A percentile compares a stretch with the other conserved stretches of the same genome.
phyloP scores from a whole-genome alignment of 805 yeast genomes.

The Metschnikowia aberdeeniae region DNA sequence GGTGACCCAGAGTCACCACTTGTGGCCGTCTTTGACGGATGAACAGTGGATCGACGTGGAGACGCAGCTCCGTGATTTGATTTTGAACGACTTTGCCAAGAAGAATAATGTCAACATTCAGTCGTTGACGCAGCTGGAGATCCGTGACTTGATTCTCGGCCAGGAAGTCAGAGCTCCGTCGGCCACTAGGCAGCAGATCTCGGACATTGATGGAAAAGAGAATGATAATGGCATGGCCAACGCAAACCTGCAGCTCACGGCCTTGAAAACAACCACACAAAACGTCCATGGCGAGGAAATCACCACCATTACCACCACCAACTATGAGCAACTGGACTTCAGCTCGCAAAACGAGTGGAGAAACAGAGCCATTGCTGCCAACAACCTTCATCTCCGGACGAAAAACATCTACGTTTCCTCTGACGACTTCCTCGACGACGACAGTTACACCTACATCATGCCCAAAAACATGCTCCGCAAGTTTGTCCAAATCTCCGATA shows the following conservation, averaged over 20 bases:
- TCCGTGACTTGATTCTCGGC: slow-evolving; percentile 89
- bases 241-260: slow-evolving; percentile 55
- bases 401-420: slow-evolving; percentile 67
- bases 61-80: slow-evolving; percentile 80
- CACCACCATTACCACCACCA: slow-evolving; percentile 86
- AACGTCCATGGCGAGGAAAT: slow-evolving; percentile 97
- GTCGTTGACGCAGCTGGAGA: slow-evolving; percentile 87
- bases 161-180: slow-evolving; percentile 93
- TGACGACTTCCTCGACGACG: slow-evolving; percentile 48
- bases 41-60: slow-evolving; percentile 94
- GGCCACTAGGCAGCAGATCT: slow-evolving; percentile 75
- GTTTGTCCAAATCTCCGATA: slow-evolving; percentile 76
- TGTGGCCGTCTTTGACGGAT: slow-evolving; percentile 88
- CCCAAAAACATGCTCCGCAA: slow-evolving; percentile 78
- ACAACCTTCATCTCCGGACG: slow-evolving; percentile 66
- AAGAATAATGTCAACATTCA: slow-evolving; percentile 82
- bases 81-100: slow-evolving; percentile 78
- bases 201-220: slow-evolving; percentile 57
- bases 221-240: slow-evolving; percentile 29
- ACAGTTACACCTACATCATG: slow-evolving; percentile 63
- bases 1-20: slow-evolving; percentile 68
- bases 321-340: slow-evolving; percentile 81
- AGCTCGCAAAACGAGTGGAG: slow-evolving; percentile 91
- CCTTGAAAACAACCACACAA: slow-evolving; percentile 75
- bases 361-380: slow-evolving; percentile 73